phyloP scores from a whole-genome alignment of 805 yeast species.

The Sungouiozyma intestinalis region DNA sequence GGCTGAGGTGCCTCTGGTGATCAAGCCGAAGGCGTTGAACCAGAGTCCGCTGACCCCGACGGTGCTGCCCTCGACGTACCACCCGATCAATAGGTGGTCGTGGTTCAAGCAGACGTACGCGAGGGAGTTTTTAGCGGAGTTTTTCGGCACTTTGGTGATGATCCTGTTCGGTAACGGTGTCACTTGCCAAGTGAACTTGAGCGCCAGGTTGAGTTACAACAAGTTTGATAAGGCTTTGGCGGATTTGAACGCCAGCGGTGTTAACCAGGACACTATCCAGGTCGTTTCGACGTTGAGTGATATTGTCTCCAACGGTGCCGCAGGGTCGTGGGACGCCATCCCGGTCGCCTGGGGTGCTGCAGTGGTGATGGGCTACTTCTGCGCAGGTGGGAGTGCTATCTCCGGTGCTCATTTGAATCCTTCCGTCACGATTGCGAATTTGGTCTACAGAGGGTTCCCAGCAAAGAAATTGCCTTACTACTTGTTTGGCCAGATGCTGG shows the following conservation, averaged over 20 bases:
- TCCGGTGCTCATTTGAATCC: conserved; percentile 54
- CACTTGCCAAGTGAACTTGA: conserved; percentile 35
- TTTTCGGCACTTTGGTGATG: conserved; percentile 39
- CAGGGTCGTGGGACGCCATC: conserved; percentile 35
- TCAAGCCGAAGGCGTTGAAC: conserved; percentile 29
- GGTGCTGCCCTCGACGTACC: conserved; percentile 29
- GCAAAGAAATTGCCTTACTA: conserved; percentile 37
- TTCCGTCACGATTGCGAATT: conserved; percentile 38
- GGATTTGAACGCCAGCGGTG: conserved; percentile 1
- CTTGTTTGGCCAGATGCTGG: conserved; percentile 38
- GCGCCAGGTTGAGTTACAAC: conserved; percentile 20
- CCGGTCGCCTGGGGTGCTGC: conserved; percentile 47
- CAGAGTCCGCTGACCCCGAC: conserved; percentile 32
- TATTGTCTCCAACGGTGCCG: conserved; percentile 9
- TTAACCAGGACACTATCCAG: conserved; percentile 4
- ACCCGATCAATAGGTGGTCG: conserved; percentile 30
- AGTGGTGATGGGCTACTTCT: conserved; percentile 40
- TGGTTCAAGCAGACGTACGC: conserved; percentile 25
- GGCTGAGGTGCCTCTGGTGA: conserved; percentile 21
- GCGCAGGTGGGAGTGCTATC: conserved; percentile 40
- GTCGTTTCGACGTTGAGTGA: conserved; percentile 5
- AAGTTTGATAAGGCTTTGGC: conserved; percentile 4
- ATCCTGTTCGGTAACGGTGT: conserved; percentile 40
- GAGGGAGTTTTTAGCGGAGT: conserved; percentile 43
- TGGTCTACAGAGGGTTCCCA: conserved; percentile 43